Evolutionary conservation across 768 basidiomycete species (phyloP).

Genomic region (Xerocomellus amylosporus): DNA sequence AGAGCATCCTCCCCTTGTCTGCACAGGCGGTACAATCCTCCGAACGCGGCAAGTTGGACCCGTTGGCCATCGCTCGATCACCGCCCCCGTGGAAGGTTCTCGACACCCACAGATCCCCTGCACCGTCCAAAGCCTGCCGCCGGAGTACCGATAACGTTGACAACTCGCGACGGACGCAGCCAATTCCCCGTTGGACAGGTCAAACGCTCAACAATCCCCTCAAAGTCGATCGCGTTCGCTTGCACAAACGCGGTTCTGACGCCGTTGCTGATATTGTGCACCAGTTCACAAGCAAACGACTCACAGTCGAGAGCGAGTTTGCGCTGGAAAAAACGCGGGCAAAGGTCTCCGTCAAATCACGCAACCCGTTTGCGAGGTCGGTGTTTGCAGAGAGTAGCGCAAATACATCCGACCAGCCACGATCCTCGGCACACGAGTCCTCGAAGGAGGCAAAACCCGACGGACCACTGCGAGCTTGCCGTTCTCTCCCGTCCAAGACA

Average conservation of each 20-base stretch:
- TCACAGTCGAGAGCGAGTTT: conserved; percentile 23
- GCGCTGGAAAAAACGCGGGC: conserved; percentile 11
- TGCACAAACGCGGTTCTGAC: conserved; percentile 25
- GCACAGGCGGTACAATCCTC: conserved; percentile 19
- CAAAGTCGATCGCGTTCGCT: conserved; percentile 23
- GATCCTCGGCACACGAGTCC: background rate
- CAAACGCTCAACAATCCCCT: conserved; percentile 8
- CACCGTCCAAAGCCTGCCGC: background rate
- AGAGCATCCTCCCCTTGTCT: conserved; percentile 16
- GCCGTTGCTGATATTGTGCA: conserved; percentile 19
- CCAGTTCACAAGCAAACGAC: conserved; percentile 21
- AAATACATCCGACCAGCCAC: background rate
- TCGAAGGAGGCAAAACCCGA: background rate
- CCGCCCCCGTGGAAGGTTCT: conserved; percentile 28
- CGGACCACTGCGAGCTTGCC: conserved; percentile 1
- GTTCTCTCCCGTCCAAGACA: conserved; percentile 9
- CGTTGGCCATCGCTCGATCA: conserved; percentile 26
- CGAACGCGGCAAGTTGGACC: conserved; percentile 13
- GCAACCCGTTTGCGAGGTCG: conserved; percentile 26
- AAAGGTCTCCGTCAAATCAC: background rate
- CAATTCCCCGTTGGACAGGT: background rate
- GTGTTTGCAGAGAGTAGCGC: conserved; percentile 18
- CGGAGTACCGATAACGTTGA: background rate
- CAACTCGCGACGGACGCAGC: background rate
- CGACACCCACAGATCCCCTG: background rate